Conservation (phyloP, 768 basidiomycete species). For the Termitomyces sp. region DNA sequence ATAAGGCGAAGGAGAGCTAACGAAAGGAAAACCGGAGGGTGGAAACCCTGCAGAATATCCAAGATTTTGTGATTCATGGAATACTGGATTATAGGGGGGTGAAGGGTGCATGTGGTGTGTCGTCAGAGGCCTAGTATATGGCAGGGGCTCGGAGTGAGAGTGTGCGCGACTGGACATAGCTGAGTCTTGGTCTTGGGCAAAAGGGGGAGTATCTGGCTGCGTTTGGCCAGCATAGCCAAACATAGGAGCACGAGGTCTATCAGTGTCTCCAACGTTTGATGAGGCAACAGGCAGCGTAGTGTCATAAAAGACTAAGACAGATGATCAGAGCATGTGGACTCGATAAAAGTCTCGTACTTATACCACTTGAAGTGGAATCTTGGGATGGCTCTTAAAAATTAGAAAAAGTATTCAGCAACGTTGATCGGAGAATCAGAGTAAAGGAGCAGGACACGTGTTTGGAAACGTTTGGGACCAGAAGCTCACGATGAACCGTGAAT, state of each 20-base stretch:
- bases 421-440: background rate
- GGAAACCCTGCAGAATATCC: conserved; percentile 15
- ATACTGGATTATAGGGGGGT: conserved; percentile 8
- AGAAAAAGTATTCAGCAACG: conserved; percentile 11
- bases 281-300: conserved; percentile 12
- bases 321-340: conserved; percentile 10
- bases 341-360: conserved; percentile 19
- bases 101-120: conserved; percentile 14
- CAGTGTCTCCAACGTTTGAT: conserved; percentile 11
- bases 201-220: conserved; percentile 16
- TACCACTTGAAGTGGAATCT: conserved; percentile 7
- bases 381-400: conserved; percentile 13
- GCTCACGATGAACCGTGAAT: background rate
- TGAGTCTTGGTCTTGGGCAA: conserved; percentile 21
- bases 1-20: conserved; percentile 22
- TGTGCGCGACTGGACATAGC: conserved; percentile 18
- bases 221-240: conserved; percentile 21
- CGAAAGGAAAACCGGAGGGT: conserved; percentile 20
- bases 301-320: conserved; percentile 22
- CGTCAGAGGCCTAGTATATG: conserved; percentile 9
- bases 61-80: conserved; percentile 14
- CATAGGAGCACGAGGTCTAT: conserved; percentile 14
- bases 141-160: conserved; percentile 15
- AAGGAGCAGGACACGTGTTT: background rate
- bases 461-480: background rate